Evolutionary conservation across 2,329 filamentous ascomycete species (phyloP).

Genomic region (Aureobasidium sp.): DNA sequence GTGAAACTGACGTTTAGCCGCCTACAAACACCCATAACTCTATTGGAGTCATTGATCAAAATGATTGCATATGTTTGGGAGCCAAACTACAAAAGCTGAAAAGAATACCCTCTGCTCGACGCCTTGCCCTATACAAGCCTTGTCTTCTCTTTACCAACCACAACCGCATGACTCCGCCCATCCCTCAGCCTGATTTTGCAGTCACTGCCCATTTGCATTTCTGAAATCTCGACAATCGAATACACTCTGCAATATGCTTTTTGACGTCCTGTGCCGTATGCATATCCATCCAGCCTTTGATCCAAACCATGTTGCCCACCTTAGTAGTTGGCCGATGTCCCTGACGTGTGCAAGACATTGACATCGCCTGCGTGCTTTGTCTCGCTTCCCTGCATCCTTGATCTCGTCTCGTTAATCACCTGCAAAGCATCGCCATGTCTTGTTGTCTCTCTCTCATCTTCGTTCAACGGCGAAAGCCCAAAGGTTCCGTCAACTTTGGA

Average conservation of each 20-base stretch:
- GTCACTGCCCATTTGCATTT: background rate
- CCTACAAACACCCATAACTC: background rate
- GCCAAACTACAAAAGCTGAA: background rate
- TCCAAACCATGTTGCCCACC: background rate
- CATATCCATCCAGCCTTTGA: background rate
- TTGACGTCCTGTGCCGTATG: background rate
- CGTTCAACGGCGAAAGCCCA: background rate
- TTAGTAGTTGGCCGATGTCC: background rate
- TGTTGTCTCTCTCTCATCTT: background rate
- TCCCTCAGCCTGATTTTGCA: background rate
- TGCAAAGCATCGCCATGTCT: background rate
- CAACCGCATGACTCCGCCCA: background rate
- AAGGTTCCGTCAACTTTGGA: background rate
- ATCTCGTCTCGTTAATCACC: background rate
- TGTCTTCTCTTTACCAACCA: background rate
- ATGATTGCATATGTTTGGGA: conserved; percentile 2
- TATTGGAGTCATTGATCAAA: background rate
- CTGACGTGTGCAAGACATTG: background rate
- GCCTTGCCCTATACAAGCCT: background rate
- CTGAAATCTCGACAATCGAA: background rate
- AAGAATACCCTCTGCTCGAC: background rate
- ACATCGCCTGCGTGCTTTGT: conserved; percentile 1
- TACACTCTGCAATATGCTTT: background rate
- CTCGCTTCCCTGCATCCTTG: background rate
- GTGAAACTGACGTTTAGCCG: conserved; percentile 1